Conservation (phyloP, 148 eudicot genomes). For the Cornus controversa region DNA sequence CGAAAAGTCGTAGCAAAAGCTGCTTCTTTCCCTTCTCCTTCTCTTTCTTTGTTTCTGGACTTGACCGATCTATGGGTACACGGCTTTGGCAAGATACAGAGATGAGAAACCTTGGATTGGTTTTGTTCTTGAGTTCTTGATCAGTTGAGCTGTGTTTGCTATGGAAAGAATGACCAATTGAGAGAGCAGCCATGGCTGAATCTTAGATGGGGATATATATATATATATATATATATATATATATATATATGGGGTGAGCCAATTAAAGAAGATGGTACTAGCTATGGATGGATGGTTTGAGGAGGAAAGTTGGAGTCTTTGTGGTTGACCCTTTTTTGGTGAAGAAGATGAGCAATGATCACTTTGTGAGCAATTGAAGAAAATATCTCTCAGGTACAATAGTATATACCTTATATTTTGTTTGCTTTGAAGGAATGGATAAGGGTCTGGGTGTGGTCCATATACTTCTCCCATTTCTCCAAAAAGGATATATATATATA, state of each 20-base stretch:
- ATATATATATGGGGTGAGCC: too few relatives aligned
- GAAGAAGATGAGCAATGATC: conserved; percentile 5
- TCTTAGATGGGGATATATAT: conserved; percentile 5
- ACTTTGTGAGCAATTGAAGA: neutral
- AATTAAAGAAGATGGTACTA: too few relatives aligned
- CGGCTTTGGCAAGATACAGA: conserved; percentile 36
- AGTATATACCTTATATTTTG: conserved; percentile 16
- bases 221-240: too few relatives aligned
- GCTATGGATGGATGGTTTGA: too few relatives aligned
- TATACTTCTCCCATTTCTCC: too few relatives aligned
- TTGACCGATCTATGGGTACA: conserved; percentile 17
- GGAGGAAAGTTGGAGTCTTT: neutral
- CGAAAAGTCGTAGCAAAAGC: conserved; percentile 6
- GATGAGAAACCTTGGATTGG: conserved; percentile 18
- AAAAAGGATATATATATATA: too few relatives aligned
- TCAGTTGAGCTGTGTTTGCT: conserved; percentile 18
- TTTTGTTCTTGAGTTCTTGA: conserved; percentile 5
- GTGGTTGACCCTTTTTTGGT: too few relatives aligned
- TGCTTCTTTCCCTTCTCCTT: conserved; percentile 22
- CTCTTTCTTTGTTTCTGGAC: conserved; percentile 13
- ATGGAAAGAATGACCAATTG: conserved; percentile 23
- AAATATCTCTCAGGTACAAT: conserved; percentile 16
- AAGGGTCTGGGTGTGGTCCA: neutral
- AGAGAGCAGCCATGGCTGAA: conserved; percentile 45
- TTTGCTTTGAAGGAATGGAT: conserved; percentile 6